phyloP scores from a whole-genome alignment of 164 flowering plant species.

The Euptelea pleiosperma region DNA sequence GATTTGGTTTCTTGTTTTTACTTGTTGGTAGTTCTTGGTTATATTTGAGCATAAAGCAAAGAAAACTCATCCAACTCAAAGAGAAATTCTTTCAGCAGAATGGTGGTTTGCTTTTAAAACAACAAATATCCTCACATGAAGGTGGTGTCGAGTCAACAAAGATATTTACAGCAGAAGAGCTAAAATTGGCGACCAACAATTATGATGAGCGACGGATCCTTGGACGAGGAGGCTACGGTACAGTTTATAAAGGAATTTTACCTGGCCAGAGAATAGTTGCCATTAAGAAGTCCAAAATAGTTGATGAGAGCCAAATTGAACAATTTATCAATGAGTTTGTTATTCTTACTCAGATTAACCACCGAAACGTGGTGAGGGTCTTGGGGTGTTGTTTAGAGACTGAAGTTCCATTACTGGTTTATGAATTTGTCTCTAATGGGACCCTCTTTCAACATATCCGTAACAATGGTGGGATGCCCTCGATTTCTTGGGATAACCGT shows the following conservation, averaged over 20 bases:
- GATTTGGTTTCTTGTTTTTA: constrained; percentile 20
- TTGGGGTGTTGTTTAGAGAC: constrained; percentile 28
- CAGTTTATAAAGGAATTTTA: constrained; percentile 12
- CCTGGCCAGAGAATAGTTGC: constrained; percentile 15
- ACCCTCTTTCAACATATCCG: constrained; percentile 25
- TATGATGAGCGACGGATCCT: constrained; percentile 13
- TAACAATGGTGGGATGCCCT: background rate
- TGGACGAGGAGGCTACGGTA: constrained; percentile 20
- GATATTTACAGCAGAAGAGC: constrained; percentile 22
- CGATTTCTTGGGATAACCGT: constrained; percentile 26
- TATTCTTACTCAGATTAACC: constrained; percentile 24
- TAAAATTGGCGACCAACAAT: constrained; percentile 19
- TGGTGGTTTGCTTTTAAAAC: constrained; percentile 24
- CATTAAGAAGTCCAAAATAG: constrained; percentile 23
- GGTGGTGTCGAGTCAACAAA: constrained; percentile 9
- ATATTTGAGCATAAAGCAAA: constrained; percentile 10
- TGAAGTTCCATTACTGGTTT: constrained; percentile 26
- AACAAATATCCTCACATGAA: constrained; percentile 10
- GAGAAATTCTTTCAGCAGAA: constrained; percentile 22
- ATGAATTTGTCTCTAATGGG: constrained; percentile 22
- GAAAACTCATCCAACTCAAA: constrained; percentile 15
- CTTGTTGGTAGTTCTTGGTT: constrained; percentile 18
- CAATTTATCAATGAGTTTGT: constrained; percentile 24
- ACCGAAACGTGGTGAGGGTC: constrained; percentile 25
- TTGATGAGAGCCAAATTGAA: constrained; percentile 21